Percentiles rank a stretch among this genome's conserved stretches.
Evolutionary conservation across 2,329 filamentous ascomycete genomes (phyloP).

Genomic region (Colletotrichum spaethianum): DNA sequence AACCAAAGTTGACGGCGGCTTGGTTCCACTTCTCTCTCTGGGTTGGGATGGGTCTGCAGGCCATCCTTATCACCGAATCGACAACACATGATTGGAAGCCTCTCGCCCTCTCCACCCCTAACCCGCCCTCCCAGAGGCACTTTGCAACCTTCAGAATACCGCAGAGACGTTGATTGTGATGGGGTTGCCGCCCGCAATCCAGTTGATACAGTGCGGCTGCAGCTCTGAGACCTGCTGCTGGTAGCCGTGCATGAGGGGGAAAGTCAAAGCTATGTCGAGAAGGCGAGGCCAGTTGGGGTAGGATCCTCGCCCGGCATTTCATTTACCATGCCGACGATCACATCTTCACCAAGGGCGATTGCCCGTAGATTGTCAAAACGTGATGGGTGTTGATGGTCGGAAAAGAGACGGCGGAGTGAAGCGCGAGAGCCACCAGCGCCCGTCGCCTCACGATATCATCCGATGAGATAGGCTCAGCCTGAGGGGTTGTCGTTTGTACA

Average conservation of each 20-base stretch:
- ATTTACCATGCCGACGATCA: background rate
- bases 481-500: background rate
- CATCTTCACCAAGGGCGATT: slow-evolving; percentile 3
- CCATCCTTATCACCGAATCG: slow-evolving; percentile 24
- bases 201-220: slow-evolving; percentile 28
- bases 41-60: background rate
- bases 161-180: background rate
- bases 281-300: slow-evolving; percentile 14
- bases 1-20: background rate
- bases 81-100: slow-evolving; percentile 37
- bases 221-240: slow-evolving; percentile 29
- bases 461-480: background rate
- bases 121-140: slow-evolving; percentile 9
- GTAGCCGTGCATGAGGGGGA: slow-evolving; percentile 31
- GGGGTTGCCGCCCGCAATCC: background rate
- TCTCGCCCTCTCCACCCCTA: slow-evolving; percentile 1
- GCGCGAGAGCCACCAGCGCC: background rate
- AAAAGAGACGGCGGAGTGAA: too few species aligned
- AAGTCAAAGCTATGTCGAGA: background rate
- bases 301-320: slow-evolving; percentile 10
- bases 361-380: background rate
- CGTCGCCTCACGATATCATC: background rate
- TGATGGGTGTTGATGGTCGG: background rate
- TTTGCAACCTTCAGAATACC: slow-evolving; percentile 9
- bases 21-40: background rate